Evolutionary conservation across 371 early-diverging fungal species (phyloP), one percentile per base, ranked within the genome.

Genomic region (Mortierella polycephala): DNA sequence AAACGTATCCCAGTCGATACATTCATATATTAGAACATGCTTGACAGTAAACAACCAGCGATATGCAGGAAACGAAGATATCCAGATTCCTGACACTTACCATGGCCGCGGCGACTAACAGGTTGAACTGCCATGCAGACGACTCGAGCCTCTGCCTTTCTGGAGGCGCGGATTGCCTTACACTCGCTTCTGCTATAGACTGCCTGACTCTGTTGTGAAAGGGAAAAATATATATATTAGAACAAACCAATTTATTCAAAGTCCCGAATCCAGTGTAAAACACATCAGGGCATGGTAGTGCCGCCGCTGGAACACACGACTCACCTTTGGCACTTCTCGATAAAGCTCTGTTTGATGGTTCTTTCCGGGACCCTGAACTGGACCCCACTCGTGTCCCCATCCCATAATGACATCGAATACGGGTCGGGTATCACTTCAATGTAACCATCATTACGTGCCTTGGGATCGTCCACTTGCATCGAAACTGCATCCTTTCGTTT

Each of bases 301-400:
- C 30, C 1, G 13, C 57, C 30, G 9, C 14, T 57, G 16, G 7
- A 30, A 30, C 30, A 30, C 30, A 30, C 30, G 1, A 23, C 62
- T 14, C 60, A 69, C 73, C 66, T 69, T 53, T 54, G 59, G 20
- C 69, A 68, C n/a, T 72, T 72, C 47, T 69, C 65, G 14, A 86
- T 57, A 74, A 88, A 88, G 57, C 84, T 72, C 37, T 81, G 67
- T 53, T 85, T 84, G 50, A 88, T 82, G 30, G 82, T 67, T 4
- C 74, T 49, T 54, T 74, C 83, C 23, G 88, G 87, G 10, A 88
- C 55, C 57, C 82, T 71, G 66, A 83, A 88, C 10, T 85, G 69
- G 7, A 76, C 65, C 5, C 82, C 81, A 21, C 75, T 76, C 10
- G 62, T 59, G 42, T 76, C 71, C 49, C 64, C 54, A n/a, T 66